Conservation (phyloP, 1,284 basidiomycete species). For the Cryptococcus neoformans region DNA sequence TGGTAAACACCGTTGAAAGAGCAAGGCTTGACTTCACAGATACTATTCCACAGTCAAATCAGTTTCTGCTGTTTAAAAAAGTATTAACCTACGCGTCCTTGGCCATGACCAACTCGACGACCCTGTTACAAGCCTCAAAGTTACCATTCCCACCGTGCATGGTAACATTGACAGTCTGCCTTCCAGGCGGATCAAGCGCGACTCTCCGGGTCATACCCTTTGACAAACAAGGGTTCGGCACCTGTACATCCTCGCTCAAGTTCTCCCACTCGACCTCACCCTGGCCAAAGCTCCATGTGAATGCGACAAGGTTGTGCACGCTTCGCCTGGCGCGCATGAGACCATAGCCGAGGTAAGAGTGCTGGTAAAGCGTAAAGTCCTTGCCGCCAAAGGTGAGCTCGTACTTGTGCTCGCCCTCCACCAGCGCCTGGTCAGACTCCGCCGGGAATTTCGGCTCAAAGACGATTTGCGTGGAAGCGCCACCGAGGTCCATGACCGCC, state of each 20-base stretch:
- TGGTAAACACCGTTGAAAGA: constrained; percentile 98
- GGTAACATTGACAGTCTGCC: constrained; percentile 60
- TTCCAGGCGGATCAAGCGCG: constrained; percentile 63
- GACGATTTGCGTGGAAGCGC: constrained; percentile 96
- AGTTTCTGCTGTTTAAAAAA: constrained; percentile 1
- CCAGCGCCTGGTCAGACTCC: constrained; percentile 56
- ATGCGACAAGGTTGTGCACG: constrained; percentile 86
- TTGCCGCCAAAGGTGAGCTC: constrained; percentile 71
- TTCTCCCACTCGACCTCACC: constrained; percentile 51
- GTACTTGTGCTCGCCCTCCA: constrained; percentile 92
- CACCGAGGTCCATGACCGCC: constrained; percentile 94
- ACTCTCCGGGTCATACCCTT: constrained; percentile 64
- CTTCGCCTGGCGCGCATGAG: constrained; percentile 84
- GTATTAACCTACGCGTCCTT: constrained; percentile 79
- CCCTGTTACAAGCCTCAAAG: constrained; percentile 79
- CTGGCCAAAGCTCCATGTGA: constrained; percentile 62
- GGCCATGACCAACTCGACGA: constrained; percentile 89
- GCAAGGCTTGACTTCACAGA: constrained; percentile 87
- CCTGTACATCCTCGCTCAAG: constrained; percentile 44
- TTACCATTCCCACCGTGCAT: constrained; percentile 79
- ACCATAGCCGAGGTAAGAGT: constrained; percentile 95
- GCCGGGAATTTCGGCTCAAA: constrained; percentile 76
- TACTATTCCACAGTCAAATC: constrained; percentile 50
- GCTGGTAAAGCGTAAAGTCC: constrained; percentile 78
- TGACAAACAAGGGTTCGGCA: constrained; percentile 80